Conservation (phyloP, 306 rosid genomes). For the Cyamopsis tetragonoloba region DNA sequence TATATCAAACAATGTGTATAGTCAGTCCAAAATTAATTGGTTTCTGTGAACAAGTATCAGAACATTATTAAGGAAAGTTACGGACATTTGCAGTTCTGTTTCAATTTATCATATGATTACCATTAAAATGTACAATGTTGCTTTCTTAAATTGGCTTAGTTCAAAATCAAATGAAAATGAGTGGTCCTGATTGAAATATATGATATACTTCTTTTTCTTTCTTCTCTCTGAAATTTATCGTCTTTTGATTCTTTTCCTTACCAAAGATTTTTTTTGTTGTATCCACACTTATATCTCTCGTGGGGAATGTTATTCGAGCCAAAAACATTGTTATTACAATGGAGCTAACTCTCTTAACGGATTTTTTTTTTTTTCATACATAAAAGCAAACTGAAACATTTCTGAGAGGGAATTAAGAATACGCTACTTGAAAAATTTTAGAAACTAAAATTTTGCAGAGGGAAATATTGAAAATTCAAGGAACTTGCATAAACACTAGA, state of each 20-base stretch:
- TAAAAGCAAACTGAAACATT: no score
- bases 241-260: no score
- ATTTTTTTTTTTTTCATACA: no score
- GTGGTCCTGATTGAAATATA: neutral
- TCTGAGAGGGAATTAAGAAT: no score
- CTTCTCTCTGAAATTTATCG: neutral
- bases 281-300: no score
- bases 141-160: neutral
- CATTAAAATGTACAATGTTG: neutral
- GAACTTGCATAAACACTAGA: neutral
- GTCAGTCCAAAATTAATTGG: constrained; percentile 6
- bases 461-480: neutral
- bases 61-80: neutral
- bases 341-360: no score
- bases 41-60: neutral
- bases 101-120: neutral
- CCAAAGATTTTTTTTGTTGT: no score
- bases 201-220: neutral
- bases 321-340: no score
- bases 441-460: neutral
- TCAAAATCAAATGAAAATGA: neutral
- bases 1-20: neutral
- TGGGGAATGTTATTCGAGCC: no score
- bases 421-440: no score
- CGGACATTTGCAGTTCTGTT: neutral